These are phyloP conservation scores for Saccharomyces hybrid DNA, from an alignment of 1,139 yeast genomes.

Conservation along the genomic window DNA sequence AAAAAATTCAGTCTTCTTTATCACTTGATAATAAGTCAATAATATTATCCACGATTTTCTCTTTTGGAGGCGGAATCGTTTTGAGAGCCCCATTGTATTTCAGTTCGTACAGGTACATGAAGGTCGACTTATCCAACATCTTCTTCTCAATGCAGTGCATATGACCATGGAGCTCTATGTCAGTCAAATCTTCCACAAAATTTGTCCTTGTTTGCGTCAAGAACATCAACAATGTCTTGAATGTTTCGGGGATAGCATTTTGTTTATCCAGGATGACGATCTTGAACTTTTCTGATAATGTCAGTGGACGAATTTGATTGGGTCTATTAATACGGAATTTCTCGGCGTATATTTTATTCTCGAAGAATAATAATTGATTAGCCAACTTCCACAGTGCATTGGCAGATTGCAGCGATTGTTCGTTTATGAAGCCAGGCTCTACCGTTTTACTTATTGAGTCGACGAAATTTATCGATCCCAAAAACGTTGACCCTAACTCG, in stretches of 20 bases:
- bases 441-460: background rate
- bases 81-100: constrained; percentile 5
- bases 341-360: background rate
- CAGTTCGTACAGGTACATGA: constrained; percentile 13
- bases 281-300: background rate
- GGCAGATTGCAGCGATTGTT: background rate
- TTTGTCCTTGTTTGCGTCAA: constrained; percentile 12
- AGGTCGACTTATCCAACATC: constrained; percentile 17
- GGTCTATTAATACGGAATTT: background rate
- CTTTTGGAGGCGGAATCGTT: constrained; percentile 3
- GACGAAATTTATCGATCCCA: background rate
- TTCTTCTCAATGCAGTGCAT: constrained; percentile 14
- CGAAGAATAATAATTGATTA: background rate
- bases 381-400: background rate
- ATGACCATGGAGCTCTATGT: constrained; percentile 8
- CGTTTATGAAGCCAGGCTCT: background rate
- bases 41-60: background rate
- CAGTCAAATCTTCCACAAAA: constrained; percentile 12
- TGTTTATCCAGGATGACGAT: background rate
- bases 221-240: constrained; percentile 5
- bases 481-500: background rate
- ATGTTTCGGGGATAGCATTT: background rate
- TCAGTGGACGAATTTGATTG: background rate
- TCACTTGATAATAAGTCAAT: background rate
- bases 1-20: background rate